These are phyloP conservation scores for Westerdykella ornata DNA, from an alignment of 2,329 filamentous ascomycete species.

Conservation along the genomic window DNA sequence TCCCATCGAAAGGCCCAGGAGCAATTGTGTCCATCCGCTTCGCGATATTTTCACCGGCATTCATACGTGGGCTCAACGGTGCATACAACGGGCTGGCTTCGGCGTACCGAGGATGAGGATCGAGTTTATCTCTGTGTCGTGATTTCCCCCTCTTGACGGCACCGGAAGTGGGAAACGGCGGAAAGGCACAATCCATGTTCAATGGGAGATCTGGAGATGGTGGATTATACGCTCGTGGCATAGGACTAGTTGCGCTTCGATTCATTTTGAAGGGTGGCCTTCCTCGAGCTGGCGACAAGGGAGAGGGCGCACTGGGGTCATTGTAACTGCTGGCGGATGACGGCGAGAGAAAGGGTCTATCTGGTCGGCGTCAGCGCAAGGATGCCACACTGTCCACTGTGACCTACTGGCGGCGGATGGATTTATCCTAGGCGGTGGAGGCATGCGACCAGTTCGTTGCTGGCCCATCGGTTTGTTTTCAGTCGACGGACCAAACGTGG, in stretches of 20 bases:
- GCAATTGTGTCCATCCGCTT: slow-evolving; percentile 60
- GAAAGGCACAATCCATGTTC: slow-evolving; percentile 48
- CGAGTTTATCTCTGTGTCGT: slow-evolving; percentile 17
- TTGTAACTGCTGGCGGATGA: slow-evolving; percentile 26
- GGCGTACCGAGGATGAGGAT: slow-evolving; percentile 24
- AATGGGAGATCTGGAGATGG: slow-evolving; percentile 28
- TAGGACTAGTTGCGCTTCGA: slow-evolving; percentile 32
- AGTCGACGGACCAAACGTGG: slow-evolving; percentile 26
- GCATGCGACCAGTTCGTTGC: slow-evolving; percentile 41
- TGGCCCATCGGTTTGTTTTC: slow-evolving; percentile 20
- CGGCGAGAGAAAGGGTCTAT: slow-evolving; percentile 30
- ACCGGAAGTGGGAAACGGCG: slow-evolving; percentile 45
- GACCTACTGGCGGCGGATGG: slow-evolving; percentile 53
- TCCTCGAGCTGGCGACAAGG: slow-evolving; percentile 17
- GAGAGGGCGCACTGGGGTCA: slow-evolving; percentile 19
- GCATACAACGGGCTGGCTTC: slow-evolving; percentile 39
- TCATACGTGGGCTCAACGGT: slow-evolving; percentile 44
- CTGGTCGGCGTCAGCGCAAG: slow-evolving; percentile 19
- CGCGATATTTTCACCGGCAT: slow-evolving; percentile 44
- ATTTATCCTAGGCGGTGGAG: slow-evolving; percentile 51
- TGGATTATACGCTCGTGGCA: slow-evolving; percentile 26
- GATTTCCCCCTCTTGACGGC: slow-evolving; percentile 18
- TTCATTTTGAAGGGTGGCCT: slow-evolving; percentile 26
- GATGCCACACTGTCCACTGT: neutral
- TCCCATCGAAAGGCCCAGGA: slow-evolving; percentile 58